A percentile compares a stretch with the other conserved stretches of the same genome.
These are phyloP conservation scores for Penicillium crystallinum DNA, from an alignment of 495 filamentous ascomycete genomes.

Conservation along the genomic window DNA sequence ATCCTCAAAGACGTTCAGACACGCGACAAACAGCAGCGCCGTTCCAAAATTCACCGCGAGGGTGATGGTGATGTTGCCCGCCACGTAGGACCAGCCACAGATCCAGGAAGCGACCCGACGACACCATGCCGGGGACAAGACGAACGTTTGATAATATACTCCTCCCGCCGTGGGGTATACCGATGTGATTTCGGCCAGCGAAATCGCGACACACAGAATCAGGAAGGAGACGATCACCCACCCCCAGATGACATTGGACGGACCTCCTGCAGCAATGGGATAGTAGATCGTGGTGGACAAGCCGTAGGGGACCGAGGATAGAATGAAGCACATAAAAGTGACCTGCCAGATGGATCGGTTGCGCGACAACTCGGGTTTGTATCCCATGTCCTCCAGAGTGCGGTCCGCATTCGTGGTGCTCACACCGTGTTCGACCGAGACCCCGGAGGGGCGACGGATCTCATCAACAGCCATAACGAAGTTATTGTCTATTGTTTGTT, in stretches of 20 bases:
- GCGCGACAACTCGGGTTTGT: conserved; percentile 50
- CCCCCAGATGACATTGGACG: conserved; percentile 60
- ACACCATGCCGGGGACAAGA: conserved; percentile 45
- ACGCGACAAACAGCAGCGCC: conserved; percentile 19
- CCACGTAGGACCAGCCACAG: conserved; percentile 65
- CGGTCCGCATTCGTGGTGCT: conserved; percentile 17
- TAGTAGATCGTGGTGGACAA: conserved; percentile 61
- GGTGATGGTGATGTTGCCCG: conserved; percentile 55
- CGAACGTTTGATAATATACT: conserved; percentile 67
- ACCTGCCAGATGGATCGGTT: conserved; percentile 44
- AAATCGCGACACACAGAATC: conserved; percentile 60
- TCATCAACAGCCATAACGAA: conserved; percentile 10
- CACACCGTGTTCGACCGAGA: conserved; percentile 13
- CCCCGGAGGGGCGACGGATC: conserved; percentile 14
- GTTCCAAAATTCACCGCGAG: conserved; percentile 35
- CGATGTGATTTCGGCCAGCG: conserved; percentile 64
- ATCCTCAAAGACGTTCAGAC: conserved; percentile 33
- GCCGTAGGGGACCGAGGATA: conserved; percentile 54
- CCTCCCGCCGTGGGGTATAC: conserved; percentile 62
- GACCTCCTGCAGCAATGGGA: conserved; percentile 54
- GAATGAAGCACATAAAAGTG: conserved; percentile 40
- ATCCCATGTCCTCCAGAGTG: conserved; percentile 42
- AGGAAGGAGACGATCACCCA: conserved; percentile 58
- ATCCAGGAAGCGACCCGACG: conserved; percentile 57
- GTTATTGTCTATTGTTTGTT: neutral